These are phyloP conservation scores for Solanum okadae DNA, from an alignment of 257 asterid species.

Conservation along the genomic window DNA sequence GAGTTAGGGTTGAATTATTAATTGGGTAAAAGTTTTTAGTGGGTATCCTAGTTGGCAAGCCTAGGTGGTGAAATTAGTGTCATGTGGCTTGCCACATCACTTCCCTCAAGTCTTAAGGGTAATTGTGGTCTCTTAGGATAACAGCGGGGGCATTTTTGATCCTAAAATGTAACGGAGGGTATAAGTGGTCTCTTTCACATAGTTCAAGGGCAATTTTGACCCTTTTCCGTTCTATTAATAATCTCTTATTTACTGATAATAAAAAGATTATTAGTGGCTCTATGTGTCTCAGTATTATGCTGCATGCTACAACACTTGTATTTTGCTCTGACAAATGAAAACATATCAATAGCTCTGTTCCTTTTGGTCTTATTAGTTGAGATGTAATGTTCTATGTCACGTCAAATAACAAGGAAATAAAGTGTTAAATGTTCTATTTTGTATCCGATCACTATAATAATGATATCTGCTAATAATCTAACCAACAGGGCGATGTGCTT, in stretches of 20 bases:
- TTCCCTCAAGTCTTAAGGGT: too few relatives aligned
- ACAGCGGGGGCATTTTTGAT: too few relatives aligned
- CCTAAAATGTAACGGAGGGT: too few relatives aligned
- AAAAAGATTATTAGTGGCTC: neutral
- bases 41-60: too few relatives aligned
- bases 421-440: neutral
- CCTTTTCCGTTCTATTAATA: neutral
- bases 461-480: neutral
- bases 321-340: neutral
- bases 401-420: neutral
- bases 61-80: too few relatives aligned
- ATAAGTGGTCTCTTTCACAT: too few relatives aligned
- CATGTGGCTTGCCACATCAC: too few relatives aligned
- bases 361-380: neutral
- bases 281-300: neutral
- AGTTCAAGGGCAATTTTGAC: too few relatives aligned
- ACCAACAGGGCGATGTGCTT: slow-evolving; percentile 69
- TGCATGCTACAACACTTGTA: neutral
- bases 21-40: too few relatives aligned
- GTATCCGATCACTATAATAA: neutral
- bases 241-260: neutral
- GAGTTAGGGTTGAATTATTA: too few relatives aligned
- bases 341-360: neutral
- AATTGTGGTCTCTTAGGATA: too few relatives aligned
- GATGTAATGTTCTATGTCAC: neutral